Percentiles rank a stretch among this genome's conserved stretches.
These are phyloP conservation scores for Aspergillus ostianus DNA, from an alignment of 495 filamentous ascomycete species.

Conservation along the genomic window DNA sequence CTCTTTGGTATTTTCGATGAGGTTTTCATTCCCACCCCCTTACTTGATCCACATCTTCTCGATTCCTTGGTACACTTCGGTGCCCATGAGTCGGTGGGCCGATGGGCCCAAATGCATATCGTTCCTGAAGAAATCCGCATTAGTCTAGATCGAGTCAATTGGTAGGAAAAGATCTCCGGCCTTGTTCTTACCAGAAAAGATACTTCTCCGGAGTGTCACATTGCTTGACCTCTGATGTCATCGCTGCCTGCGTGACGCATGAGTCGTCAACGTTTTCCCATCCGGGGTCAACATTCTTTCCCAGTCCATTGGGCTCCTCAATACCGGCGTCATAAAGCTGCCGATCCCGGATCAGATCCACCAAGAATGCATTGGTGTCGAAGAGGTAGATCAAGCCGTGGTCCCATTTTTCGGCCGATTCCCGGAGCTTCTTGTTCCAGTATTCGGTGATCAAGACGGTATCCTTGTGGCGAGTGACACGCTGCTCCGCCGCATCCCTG, in stretches of 20 bases:
- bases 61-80: slow-evolving; percentile 46
- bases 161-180: slow-evolving; percentile 2
- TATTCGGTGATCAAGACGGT: slow-evolving; percentile 38
- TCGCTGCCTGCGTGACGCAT: slow-evolving; percentile 35
- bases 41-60: slow-evolving; percentile 34
- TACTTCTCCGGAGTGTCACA: slow-evolving; percentile 49
- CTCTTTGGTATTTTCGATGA: background rate
- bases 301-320: slow-evolving; percentile 42
- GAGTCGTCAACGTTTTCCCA: slow-evolving; percentile 42
- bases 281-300: slow-evolving; percentile 34
- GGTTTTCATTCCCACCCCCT: slow-evolving; percentile 1
- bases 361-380: slow-evolving; percentile 49
- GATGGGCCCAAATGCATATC: slow-evolving; percentile 51
- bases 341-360: slow-evolving; percentile 47
- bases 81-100: slow-evolving; percentile 48
- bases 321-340: slow-evolving; percentile 44
- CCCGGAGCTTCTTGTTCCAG: slow-evolving; percentile 48
- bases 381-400: slow-evolving; percentile 48
- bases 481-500: slow-evolving; percentile 28
- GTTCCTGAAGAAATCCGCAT: slow-evolving; percentile 38
- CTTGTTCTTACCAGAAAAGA: slow-evolving; percentile 49
- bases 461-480: slow-evolving; percentile 35
- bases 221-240: slow-evolving; percentile 36
- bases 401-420: slow-evolving; percentile 39
- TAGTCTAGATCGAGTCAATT: slow-evolving; percentile 15